Base-by-base conservation (phyloP, 2,329 filamentous ascomycete species). In the Penicillium sp. region DNA sequence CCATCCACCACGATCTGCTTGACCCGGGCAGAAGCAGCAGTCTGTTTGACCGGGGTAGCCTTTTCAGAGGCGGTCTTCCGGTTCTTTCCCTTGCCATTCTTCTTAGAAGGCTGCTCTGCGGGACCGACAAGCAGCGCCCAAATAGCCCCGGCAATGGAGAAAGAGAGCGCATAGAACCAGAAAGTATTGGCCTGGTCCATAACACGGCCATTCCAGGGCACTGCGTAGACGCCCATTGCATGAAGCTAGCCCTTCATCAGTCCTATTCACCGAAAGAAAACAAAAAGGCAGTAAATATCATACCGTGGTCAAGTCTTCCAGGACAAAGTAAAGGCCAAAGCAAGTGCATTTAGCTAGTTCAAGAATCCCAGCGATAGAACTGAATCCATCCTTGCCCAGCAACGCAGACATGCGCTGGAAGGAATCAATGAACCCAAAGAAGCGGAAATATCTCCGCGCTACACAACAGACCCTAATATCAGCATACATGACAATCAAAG, bases 401-500 rank as follows among this genome's bases (percentile, higher is more conserved):
- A 83, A 31, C 3, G 69, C 67, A 68, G 79, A 81, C 1, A 85
- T 83, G 2, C 75, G 70, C 25, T 77, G 69, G 64, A 89, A 87
- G 49, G 79, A 81, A 45, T 86, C 84, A 52, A 89, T 73, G 69
- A 88, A 90, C 66, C 86, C 86, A 70, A 90, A 88, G 57, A 89
- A 77, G 13, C 89, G 85, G 68, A 91, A 81, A 73, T 84, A 86
- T 23, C 88, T 83, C 38, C 89, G 81, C 31, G 75, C 80, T 81
- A 43, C 56, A 27, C 27, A 29, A 42, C n/a, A 47, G 15, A 9
- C 33, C 5, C 49, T 9, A 58, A 31, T 45, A 55, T 59, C 41
- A 62, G 53, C 15, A 53, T 51, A 36, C 29, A 35, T 35, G 4
- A 29, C 27, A 29, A 15, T 27, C n/a, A 19, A 19, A 50, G n/a